Conservation (phyloP, 2,329 filamentous ascomycete species). For the Curvularia hawaiiensis region DNA sequence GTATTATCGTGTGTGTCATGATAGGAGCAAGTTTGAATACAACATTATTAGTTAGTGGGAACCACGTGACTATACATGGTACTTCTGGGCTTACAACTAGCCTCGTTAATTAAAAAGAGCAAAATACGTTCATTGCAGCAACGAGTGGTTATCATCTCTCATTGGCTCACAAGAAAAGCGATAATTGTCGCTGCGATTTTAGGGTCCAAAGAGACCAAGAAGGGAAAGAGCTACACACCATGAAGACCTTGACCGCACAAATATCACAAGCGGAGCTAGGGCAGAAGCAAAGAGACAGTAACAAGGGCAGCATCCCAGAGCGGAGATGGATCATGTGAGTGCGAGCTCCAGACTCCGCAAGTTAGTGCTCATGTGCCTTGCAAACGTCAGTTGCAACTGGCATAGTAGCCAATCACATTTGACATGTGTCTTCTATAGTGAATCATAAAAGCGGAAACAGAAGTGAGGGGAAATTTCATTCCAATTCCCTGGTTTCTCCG, state of each 20-base stretch:
- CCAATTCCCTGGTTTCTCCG: neutral
- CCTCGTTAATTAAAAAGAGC: neutral
- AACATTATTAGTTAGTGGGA: too few relatives aligned
- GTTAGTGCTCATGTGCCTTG: neutral
- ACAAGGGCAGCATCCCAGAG: neutral
- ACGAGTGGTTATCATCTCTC: neutral
- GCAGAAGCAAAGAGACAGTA: neutral
- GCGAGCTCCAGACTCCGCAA: neutral
- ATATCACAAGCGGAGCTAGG: neutral
- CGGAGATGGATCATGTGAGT: neutral
- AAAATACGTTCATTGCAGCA: neutral
- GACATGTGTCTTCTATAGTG: neutral
- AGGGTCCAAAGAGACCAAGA: slow-evolving; percentile 8
- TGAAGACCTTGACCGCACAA: slow-evolving; percentile 5
- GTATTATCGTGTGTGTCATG: too few relatives aligned
- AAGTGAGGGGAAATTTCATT: neutral
- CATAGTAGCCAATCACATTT: neutral
- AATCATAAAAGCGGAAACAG: neutral
- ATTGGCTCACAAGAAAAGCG: neutral
- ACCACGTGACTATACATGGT: too few relatives aligned
- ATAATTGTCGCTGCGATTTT: slow-evolving; percentile 7
- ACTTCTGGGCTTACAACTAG: too few relatives aligned
- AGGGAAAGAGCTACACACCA: slow-evolving; percentile 5
- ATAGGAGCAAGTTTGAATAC: too few relatives aligned
- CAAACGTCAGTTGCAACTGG: neutral